Evolutionary conservation across 345 rosid species (phyloP), one percentile per base, ranked within the genome.

Genomic region (Eucalyptus polyanthemos): DNA sequence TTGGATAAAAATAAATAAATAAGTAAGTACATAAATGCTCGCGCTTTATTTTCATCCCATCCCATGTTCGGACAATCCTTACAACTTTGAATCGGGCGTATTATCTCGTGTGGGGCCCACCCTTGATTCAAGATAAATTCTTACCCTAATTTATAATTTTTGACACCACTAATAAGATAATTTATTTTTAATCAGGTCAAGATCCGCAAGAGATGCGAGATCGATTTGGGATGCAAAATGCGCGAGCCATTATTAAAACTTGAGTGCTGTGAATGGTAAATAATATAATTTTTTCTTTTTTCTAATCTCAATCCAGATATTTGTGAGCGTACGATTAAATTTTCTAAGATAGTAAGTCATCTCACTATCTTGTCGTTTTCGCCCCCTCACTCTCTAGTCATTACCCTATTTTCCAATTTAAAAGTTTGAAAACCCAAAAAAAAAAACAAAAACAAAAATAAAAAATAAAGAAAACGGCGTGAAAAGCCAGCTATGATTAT

Each of bases 151-250:
- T 11, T 76, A 21, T 3, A 7, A 11, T 37, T 40, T 40, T 11
- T 1, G 5, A 37, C 27, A 0, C 47, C 10, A 6, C 27, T 11
- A 21, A 22, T 0, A 5, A 21, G 27, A 10, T 19, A 34, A 19
- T 34, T 72, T 60, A 10, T 5, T 60, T 53, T 21, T 53, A 53
- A 53, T 53, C 42, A 8, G 19, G 22, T 69, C 37, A 14, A 24
- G 45, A 10, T 6, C 5, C 24, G 2, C 2, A 11, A 11, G 19
- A 9, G 8, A 40, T 37, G 19, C 4, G 2, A 1, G 47, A 76
- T 21, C 27, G 24, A 11, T 76, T 76, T 24, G 25, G 25, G 25
- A 13, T 34, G 14, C 8, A 40, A 21, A 72, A 37, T 9, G 27
- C 2, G 9, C 5, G 7, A 19, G 3, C 40, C 27, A 72, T 37